Conservation (phyloP, 176 grass and related monocot genomes). For the Carex littledalei region DNA sequence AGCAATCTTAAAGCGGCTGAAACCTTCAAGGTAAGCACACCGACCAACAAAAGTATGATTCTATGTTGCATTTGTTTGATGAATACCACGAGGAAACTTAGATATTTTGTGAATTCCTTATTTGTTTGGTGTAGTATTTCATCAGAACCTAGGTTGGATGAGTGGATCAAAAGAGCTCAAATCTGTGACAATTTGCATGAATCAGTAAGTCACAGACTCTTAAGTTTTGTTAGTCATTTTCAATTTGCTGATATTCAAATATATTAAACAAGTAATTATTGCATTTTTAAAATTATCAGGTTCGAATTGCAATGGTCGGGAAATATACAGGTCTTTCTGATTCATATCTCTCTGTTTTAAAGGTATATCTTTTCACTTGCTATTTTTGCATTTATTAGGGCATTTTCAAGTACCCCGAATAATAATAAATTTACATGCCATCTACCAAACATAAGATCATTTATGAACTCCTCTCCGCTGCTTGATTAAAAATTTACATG, state of each 20-base stretch:
- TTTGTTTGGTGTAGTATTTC: conserved; percentile 13
- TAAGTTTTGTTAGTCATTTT: not conserved
- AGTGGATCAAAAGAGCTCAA: conserved; percentile 30
- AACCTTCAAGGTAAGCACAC: conserved; percentile 27
- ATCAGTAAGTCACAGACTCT: conserved; percentile 30
- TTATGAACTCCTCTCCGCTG: not conserved
- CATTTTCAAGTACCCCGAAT: not conserved
- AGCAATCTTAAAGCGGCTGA: conserved; percentile 32
- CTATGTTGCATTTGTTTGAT: not conserved
- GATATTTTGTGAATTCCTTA: conserved; percentile 1
- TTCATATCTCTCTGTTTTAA: conserved; percentile 50
- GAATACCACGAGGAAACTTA: not conserved
- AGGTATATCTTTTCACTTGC: conserved; percentile 24
- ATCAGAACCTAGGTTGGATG: conserved; percentile 27
- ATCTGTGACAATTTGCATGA: conserved; percentile 29
- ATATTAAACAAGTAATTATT: not conserved
- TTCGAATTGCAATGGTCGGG: conserved; percentile 47
- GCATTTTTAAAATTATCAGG: conserved; percentile 24
- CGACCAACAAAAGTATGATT: not conserved
- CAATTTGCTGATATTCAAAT: not conserved
- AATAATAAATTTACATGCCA: not conserved
- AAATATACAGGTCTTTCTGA: conserved; percentile 48
- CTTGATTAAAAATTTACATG: not conserved
- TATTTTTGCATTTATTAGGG: not conserved
- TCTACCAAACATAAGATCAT: not conserved